A percentile compares a stretch with the other conserved stretches of the same genome.
Evolutionary conservation across 2,329 filamentous ascomycete genomes (phyloP).

Genomic region (Alternaria alternata): DNA sequence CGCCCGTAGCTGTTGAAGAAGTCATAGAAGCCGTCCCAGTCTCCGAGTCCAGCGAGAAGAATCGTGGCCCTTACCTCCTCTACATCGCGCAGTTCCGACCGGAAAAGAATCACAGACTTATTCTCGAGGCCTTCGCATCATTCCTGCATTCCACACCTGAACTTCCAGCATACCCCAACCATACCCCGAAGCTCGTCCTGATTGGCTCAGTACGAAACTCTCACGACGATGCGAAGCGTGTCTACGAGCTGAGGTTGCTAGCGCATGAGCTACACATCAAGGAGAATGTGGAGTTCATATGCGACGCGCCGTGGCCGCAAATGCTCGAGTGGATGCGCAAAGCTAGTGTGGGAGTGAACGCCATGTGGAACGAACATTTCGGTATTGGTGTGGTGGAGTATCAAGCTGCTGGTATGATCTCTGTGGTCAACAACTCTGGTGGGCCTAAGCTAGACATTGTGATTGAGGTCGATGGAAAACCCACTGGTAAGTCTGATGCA

Average conservation of each 20-base stretch:
- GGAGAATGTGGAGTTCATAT: conserved; percentile 84
- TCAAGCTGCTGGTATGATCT: conserved; percentile 90
- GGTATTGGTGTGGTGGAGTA: conserved; percentile 99
- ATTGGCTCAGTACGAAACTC: conserved; percentile 93
- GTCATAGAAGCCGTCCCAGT: conserved; percentile 78
- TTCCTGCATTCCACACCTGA: conserved; percentile 62
- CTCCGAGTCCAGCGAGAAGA: conserved; percentile 71
- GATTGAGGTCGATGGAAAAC: conserved; percentile 76
- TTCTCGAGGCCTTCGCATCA: conserved; percentile 82
- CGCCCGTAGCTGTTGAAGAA: conserved; percentile 88
- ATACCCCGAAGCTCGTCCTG: conserved; percentile 74
- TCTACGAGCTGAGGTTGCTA: conserved; percentile 87
- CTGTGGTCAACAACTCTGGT: conserved; percentile 91
- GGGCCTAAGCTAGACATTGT: conserved; percentile 96
- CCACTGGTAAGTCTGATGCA: conserved; percentile 68
- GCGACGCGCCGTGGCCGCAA: conserved; percentile 88
- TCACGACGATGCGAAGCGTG: conserved; percentile 75
- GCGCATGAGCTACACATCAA: conserved; percentile 84
- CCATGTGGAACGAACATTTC: conserved; percentile 99
- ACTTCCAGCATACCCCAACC: conserved; percentile 55
- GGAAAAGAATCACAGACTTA: conserved; percentile 92
- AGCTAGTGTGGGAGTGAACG: conserved; percentile 88
- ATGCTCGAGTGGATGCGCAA: conserved; percentile 80
- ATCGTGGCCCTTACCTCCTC: conserved; percentile 75
- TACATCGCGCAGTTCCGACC: conserved; percentile 98